Conservation (phyloP, 2,329 filamentous ascomycete species). For the Neoscytalidium dimidiatum region DNA sequence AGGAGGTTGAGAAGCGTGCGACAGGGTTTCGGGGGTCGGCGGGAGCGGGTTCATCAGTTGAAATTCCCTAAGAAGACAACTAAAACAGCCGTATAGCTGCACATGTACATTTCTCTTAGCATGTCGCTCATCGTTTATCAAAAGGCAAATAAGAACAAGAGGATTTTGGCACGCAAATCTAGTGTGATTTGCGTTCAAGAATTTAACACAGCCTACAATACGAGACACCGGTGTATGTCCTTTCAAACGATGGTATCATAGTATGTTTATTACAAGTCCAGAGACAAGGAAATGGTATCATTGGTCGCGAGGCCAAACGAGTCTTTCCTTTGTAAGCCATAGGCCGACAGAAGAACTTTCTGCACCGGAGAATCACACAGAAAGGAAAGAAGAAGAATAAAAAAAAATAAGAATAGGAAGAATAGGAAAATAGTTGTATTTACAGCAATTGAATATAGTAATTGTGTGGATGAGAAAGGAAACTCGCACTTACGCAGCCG, state of each 20-base stretch:
- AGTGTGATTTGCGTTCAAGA: background rate
- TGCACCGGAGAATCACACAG: too few species aligned
- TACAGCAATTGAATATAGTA: background rate
- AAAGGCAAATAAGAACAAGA: background rate
- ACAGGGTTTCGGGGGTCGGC: background rate
- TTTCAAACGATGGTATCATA: too few species aligned
- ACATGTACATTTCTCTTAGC: background rate
- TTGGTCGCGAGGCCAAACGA: background rate
- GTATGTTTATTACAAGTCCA: too few species aligned
- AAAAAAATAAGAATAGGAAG: too few species aligned
- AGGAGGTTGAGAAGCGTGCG: background rate
- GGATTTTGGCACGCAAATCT: background rate
- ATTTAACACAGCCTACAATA: too few species aligned
- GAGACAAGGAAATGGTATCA: background rate
- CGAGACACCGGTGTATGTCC: too few species aligned
- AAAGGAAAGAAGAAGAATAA: background rate
- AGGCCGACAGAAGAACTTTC: background rate
- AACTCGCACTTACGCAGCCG: slow-evolving; percentile 26
- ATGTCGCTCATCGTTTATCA: background rate
- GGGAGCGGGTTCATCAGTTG: background rate
- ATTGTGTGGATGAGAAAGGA: background rate
- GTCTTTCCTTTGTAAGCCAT: background rate
- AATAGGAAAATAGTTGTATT: too few species aligned
- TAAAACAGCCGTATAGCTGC: slow-evolving; percentile 20
- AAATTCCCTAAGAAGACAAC: slow-evolving; percentile 21